Evolutionary conservation across 768 basidiomycete genomes (phyloP), one percentile per base, ranked within the genome.

Genomic region (Lactarius vividus): DNA sequence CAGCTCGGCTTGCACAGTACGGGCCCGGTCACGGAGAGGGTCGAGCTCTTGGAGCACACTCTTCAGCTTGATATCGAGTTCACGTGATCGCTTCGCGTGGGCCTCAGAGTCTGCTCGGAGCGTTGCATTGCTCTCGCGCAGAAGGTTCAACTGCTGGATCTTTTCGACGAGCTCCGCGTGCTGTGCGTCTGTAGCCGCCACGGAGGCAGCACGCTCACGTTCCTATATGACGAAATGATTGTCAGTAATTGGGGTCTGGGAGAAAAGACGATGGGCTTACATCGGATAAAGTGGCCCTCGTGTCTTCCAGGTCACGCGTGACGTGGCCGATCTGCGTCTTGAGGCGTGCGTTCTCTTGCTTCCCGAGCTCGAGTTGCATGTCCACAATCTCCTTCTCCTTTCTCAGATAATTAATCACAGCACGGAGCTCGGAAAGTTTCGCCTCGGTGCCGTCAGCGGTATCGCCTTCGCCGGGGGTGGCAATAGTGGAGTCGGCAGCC

Each of bases 341-440:
- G 60, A 92, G 75, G 5, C 92, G 84, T 10, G 84, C 77, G 69
- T 83, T 91, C 77, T 95, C 92, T 71, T 87, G 85, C 73, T 84
- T 89, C 80, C 87, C 83, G 57, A 95, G 84, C 71, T 94, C 91
- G 29, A 93, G 81, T 69, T 94, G 92, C 37, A 94, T 83, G 70
- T 96, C 93, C 54, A 92, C 88, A 59, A 96, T 93, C 74, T 95
- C 92, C 77, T 96, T 94, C 80, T 95, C 94, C 72, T 89, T 92
- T 49, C 94, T 84, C 39, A 96, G 79, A 75, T 91, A 95, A 2
- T 87, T 82, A 52, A 94, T 87, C 31, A 94, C 88, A 20, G 88
- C 84, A 33, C 89, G 88, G 26, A 94, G 77, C 69, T 93, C 91
- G 0, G 88, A 80, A 11, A 91, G 69, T 73, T 91, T 88, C 2